A percentile compares a stretch with the other conserved stretches of the same genome.
Evolutionary conservation across 2,329 filamentous ascomycete species (phyloP).

Genomic region (Ustilaginoidea virens): DNA sequence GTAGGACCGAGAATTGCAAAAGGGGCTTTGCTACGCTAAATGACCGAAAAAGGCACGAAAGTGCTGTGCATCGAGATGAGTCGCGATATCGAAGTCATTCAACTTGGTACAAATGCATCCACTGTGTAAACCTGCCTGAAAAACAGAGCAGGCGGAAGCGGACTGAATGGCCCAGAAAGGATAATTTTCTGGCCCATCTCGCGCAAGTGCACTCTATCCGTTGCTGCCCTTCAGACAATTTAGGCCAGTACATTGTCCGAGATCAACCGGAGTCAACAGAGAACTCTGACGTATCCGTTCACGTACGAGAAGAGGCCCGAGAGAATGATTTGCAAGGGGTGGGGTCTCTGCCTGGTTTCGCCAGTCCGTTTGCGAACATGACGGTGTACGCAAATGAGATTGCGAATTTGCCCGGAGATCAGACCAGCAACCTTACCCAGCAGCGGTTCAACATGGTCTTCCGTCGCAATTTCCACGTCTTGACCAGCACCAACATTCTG

Average conservation of each 20-base stretch:
- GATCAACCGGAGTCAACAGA: slow-evolving; percentile 6
- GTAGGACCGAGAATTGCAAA: slow-evolving; percentile 40
- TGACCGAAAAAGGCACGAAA: slow-evolving; percentile 66
- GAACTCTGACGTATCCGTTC: slow-evolving; percentile 1
- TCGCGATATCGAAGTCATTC: slow-evolving; percentile 7
- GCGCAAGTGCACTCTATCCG: slow-evolving; percentile 43
- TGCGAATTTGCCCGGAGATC: neutral
- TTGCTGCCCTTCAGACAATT: slow-evolving; percentile 20
- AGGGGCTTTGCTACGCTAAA: slow-evolving; percentile 67
- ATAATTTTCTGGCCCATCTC: slow-evolving; percentile 79
- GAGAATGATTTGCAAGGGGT: slow-evolving; percentile 5
- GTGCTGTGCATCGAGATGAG: slow-evolving; percentile 49
- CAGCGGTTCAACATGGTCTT: slow-evolving; percentile 1
- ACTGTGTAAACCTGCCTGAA: slow-evolving; percentile 7
- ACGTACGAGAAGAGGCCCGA: slow-evolving; percentile 1
- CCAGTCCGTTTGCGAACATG: neutral
- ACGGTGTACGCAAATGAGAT: slow-evolving; percentile 2
- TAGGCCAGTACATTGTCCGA: slow-evolving; percentile 17
- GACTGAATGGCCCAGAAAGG: slow-evolving; percentile 54
- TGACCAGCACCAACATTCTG: slow-evolving; percentile 2
- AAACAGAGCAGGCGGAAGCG: slow-evolving; percentile 30
- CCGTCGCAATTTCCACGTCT: slow-evolving; percentile 1
- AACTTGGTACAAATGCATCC: slow-evolving; percentile 6
- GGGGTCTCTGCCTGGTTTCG: slow-evolving; percentile 1
- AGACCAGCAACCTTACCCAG: neutral